Evolutionary conservation across 164 flowering plant species (phyloP), one percentile per base, ranked within the genome.

Genomic region (Macadamia integrifolia): DNA sequence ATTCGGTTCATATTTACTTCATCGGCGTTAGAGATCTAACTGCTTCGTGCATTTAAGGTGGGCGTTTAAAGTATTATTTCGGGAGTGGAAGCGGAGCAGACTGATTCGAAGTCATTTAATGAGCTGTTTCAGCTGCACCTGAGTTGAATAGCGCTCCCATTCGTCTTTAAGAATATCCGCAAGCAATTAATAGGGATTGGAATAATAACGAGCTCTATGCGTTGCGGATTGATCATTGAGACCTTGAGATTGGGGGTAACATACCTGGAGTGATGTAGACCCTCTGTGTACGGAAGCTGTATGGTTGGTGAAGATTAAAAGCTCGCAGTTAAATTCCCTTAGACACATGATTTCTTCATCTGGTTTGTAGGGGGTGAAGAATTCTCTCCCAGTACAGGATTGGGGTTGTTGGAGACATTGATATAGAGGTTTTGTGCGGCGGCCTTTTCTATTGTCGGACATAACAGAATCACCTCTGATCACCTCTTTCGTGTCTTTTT

Each of bases 281-380:
- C 40, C 5, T 50, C 48, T 58, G 66, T 46, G 44, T 62, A 55
- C 48, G 30, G 62, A 52, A 35, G 52, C 55, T 35, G 66, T 46
- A 46, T 68, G n/a, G 73, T 74, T 61, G 81, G 71, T 66, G 58
- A 66, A 6, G 28, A 53, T 32, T 63, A 61, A 66, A 66, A 67
- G 46, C 65, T 50, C 17, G 2, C 35, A 18, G 46, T 69, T 61
- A 30, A 31, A 42, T 15, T 32, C 10, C 5, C 17, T 6, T 46
- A 9, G 29, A 32, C 57, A 49, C 59, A 15, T 15, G 13, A 46
- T 46, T 46, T 8, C 12, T 40, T 53, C 14, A 12, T 17, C 30
- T 31, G 29, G 17, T 23, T 1, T 17, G 61, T 30, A 11, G 29
- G 35, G 6, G 40, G 40, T 35, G 40, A 35, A 29, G 31, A 31